These are phyloP conservation scores for Orbilia oligospora DNA, from an alignment of 2,329 filamentous ascomycete species.

Conservation along the genomic window DNA sequence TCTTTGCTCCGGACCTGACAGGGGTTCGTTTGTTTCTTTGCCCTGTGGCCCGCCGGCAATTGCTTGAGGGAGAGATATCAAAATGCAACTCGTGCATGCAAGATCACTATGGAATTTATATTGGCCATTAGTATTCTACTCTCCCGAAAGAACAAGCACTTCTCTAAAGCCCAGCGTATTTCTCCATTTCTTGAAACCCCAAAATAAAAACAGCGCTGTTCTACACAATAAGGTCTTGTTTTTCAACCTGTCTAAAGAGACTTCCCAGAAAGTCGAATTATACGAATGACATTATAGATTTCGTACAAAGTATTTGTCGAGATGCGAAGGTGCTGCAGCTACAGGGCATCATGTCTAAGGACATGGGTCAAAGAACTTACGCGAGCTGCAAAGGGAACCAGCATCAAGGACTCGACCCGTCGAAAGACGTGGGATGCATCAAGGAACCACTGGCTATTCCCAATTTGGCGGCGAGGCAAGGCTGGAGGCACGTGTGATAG, in stretches of 20 bases:
- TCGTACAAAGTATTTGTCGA: constrained; percentile 7
- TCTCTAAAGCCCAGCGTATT: not conserved
- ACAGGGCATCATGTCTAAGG: constrained; percentile 38
- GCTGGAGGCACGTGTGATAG: constrained; percentile 34
- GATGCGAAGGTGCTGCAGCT: constrained; percentile 8
- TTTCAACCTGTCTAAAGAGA: not conserved
- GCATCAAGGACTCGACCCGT: constrained; percentile 3
- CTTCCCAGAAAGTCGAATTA: too few species aligned
- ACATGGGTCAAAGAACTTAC: constrained; percentile 46
- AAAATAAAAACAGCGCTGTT: not conserved
- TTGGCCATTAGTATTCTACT: not conserved
- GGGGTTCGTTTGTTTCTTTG: constrained; percentile 35
- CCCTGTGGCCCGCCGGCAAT: constrained; percentile 60
- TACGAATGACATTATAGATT: constrained; percentile 35
- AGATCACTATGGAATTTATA: constrained; percentile 22
- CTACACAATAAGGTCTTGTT: not conserved
- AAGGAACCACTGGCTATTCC: constrained; percentile 25
- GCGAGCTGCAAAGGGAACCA: constrained; percentile 40
- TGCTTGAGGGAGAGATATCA: constrained; percentile 5
- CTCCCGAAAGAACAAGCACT: not conserved
- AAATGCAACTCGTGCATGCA: constrained; percentile 29
- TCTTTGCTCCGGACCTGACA: constrained; percentile 34
- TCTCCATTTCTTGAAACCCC: not conserved
- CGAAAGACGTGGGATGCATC: constrained; percentile 7
- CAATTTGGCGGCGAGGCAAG: constrained; percentile 19